phyloP scores from a whole-genome alignment of 169 alveolate species.

The Plasmodium falciparum region DNA sequence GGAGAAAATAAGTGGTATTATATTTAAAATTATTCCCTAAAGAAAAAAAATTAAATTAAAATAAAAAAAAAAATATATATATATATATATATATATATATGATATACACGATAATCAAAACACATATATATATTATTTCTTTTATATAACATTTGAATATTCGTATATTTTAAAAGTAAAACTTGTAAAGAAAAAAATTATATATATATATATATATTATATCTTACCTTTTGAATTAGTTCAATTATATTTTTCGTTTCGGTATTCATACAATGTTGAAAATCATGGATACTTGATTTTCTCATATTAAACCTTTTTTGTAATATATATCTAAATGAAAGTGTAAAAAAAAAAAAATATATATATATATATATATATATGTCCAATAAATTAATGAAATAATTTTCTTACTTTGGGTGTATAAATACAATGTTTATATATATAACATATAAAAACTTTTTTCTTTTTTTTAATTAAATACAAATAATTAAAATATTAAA shows the following conservation, averaged over 20 bases:
- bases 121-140: constrained; percentile 1
- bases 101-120: neutral
- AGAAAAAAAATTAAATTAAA: constrained; percentile 12
- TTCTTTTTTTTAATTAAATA: constrained; percentile 2
- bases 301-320: constrained; percentile 61
- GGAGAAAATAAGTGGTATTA: constrained; percentile 70
- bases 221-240: constrained; percentile 68
- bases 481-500: constrained; percentile 13
- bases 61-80: neutral
- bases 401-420: no score
- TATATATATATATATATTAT: constrained; percentile 1
- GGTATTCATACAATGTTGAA: constrained; percentile 61
- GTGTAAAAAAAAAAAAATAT: neutral
- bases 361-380: neutral
- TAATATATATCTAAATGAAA: constrained; percentile 34
- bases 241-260: constrained; percentile 68
- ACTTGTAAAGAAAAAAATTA: neutral
- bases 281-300: constrained; percentile 57
- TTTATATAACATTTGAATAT: constrained; percentile 3
- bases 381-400: neutral
- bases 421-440: neutral
- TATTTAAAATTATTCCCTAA: constrained; percentile 66
- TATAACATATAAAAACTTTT: neutral
- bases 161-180: constrained; percentile 15
- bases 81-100: constrained; percentile 2